phyloP scores from a whole-genome alignment of 202 grass and related monocot species.

The Setaria italica region DNA sequence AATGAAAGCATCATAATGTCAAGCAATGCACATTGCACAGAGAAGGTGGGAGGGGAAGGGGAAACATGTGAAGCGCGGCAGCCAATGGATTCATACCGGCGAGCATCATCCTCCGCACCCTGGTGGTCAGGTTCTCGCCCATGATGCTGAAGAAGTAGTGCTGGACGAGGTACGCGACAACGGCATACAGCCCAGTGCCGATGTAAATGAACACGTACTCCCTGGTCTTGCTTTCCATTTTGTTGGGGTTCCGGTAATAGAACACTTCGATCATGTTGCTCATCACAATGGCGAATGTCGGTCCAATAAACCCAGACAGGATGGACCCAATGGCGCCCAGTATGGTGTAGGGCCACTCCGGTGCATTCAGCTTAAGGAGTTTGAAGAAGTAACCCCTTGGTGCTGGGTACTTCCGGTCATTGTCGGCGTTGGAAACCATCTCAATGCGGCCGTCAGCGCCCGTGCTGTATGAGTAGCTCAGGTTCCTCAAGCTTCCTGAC shows the following conservation, averaged over 20 bases:
- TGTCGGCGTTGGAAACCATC: slow-evolving; percentile 86
- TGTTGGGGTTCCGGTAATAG: slow-evolving; percentile 65
- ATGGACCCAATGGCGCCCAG: slow-evolving; percentile 68
- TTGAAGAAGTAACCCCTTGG: slow-evolving; percentile 76
- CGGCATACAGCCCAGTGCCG: slow-evolving; percentile 65
- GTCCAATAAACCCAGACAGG: slow-evolving; percentile 72
- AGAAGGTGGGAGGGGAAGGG: not conserved
- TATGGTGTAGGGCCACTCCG: slow-evolving; percentile 77
- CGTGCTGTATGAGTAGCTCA: slow-evolving; percentile 81
- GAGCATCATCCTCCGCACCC: slow-evolving; percentile 78
- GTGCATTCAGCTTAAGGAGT: slow-evolving; percentile 76
- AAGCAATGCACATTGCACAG: not conserved
- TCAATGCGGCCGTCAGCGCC: slow-evolving; percentile 76
- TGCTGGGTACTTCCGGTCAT: slow-evolving; percentile 66
- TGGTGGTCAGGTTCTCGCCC: slow-evolving; percentile 81
- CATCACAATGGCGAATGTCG: slow-evolving; percentile 81
- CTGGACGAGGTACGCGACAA: slow-evolving; percentile 69
- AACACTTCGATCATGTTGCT: slow-evolving; percentile 85
- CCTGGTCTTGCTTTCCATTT: slow-evolving; percentile 79
- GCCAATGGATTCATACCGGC: slow-evolving; percentile 47
- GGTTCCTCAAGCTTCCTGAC: slow-evolving; percentile 75
- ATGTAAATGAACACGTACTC: slow-evolving; percentile 81
- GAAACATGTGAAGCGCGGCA: not conserved
- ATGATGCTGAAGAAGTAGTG: slow-evolving; percentile 93
- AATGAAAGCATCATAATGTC: not conserved